Conservation (phyloP, 805 yeast genomes). For the Starmerella bombicola region DNA sequence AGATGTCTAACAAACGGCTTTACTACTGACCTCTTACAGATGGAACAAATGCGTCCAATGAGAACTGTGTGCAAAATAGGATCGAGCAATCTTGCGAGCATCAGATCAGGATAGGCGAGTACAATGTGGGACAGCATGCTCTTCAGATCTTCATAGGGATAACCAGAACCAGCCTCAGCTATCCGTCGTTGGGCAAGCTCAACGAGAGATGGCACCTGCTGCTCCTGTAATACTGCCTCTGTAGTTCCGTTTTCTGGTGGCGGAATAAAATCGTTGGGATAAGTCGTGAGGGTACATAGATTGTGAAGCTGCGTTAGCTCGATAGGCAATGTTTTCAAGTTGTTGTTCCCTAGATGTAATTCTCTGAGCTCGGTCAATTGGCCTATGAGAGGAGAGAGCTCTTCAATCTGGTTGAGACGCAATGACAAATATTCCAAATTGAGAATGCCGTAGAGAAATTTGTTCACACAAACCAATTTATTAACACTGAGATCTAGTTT, state of each 20-base stretch:
- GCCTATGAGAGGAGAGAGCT: constrained; percentile 28
- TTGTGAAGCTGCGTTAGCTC: constrained; percentile 27
- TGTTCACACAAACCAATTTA: constrained; percentile 23
- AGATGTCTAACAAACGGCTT: constrained; percentile 2
- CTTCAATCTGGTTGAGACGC: constrained; percentile 26
- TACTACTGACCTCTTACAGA: constrained; percentile 5
- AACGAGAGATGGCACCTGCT: constrained; percentile 8
- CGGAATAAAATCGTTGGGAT: constrained; percentile 29
- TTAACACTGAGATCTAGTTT: constrained; percentile 27
- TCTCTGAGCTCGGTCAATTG: constrained; percentile 26
- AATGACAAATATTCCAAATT: constrained; percentile 29
- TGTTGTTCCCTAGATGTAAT: constrained; percentile 29
- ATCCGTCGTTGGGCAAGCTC: constrained; percentile 15
- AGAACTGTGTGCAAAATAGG: constrained; percentile 4
- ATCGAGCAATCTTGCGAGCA: neutral
- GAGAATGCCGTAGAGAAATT: constrained; percentile 26
- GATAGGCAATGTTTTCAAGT: constrained; percentile 27
- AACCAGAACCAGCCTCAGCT: constrained; percentile 1
- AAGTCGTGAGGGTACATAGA: constrained; percentile 26
- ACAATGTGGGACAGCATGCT: neutral
- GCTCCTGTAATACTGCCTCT: neutral
- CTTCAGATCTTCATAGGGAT: neutral
- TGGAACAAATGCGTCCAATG: constrained; percentile 12
- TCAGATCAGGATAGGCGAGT: neutral
- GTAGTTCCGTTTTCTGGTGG: constrained; percentile 15